phyloP scores from a whole-genome alignment of 1,139 yeast species.

The Pichia sp. region DNA sequence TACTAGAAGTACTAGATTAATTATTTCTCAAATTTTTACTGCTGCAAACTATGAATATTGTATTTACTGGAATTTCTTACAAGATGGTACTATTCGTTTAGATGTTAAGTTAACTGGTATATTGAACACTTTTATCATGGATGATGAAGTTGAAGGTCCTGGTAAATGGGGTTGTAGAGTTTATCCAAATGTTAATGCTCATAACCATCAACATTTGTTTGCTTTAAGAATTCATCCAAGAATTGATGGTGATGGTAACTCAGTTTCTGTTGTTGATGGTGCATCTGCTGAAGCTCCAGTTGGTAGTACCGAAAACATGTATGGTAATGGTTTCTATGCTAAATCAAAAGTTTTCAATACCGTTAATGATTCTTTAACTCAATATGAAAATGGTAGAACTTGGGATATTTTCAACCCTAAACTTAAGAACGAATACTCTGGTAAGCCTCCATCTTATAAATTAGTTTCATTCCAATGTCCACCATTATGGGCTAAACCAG shows the following conservation, averaged over 20 bases:
- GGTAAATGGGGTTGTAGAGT: constrained; percentile 79
- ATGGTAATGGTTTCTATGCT: constrained; percentile 68
- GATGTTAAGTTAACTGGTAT: constrained; percentile 79
- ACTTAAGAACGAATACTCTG: constrained; percentile 59
- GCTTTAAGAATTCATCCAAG: constrained; percentile 76
- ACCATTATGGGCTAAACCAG: constrained; percentile 64
- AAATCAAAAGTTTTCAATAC: constrained; percentile 61
- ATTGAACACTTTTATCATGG: constrained; percentile 61
- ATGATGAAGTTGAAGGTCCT: constrained; percentile 54
- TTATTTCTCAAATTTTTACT: constrained; percentile 73
- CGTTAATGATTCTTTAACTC: constrained; percentile 59
- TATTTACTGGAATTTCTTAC: constrained; percentile 75
- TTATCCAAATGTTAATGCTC: constrained; percentile 77
- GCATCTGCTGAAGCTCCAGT: constrained; percentile 50
- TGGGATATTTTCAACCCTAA: constrained; percentile 78
- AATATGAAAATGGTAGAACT: constrained; percentile 60
- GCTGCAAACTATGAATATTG: constrained; percentile 85
- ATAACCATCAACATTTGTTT: constrained; percentile 80
- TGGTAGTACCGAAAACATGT: constrained; percentile 62
- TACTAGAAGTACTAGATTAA: constrained; percentile 68
- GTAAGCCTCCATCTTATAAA: constrained; percentile 71
- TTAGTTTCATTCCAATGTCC: constrained; percentile 75
- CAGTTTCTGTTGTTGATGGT: constrained; percentile 68
- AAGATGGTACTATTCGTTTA: constrained; percentile 75
- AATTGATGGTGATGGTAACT: constrained; percentile 72